Base-by-base conservation (phyloP, 2,329 filamentous ascomycete genomes). In the Fusarium oligoseptatum region DNA sequence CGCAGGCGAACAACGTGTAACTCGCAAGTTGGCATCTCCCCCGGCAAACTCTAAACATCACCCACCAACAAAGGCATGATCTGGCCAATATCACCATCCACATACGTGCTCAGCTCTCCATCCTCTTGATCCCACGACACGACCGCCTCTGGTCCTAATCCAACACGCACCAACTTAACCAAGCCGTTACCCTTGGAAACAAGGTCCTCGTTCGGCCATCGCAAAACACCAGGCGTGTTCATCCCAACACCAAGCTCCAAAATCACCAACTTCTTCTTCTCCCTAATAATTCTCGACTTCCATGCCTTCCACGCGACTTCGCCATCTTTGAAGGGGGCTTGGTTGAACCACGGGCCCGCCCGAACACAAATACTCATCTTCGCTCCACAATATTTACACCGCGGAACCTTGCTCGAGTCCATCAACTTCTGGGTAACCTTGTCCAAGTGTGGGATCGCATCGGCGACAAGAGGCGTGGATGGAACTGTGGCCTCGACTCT, bases 141-240 rank as follows among this genome's bases (percentile, higher is more conserved):
- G n/a, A 75, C 68, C 12, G 72, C 70, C 17, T 78, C 76, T 2
- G 62, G 17, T 0, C 77, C 77, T 6, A 78, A 7, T 1, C 77
- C 76, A 8, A 77, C 20, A 0, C 77, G 67, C 15, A 78, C 58
- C 3, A 78, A 48, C 39, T 67, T 77, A 1, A 78, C 66, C 11
- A 66, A 39, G 1, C 77, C 77, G 1, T 60, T 41, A 0, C 64
- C 61, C 14, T 60, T 41, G 17, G 34, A 64, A 1, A 74, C 70
- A 3, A 78, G n/a, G 57, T 78, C 67, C 24, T 77, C 77, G 9
- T 78, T 76, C 0, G 76, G 77, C 77, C 77, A 79, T 2, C 77
- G 29, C 0, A 77, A 50, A 3, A 78, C 77, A 0, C 77, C 76
- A 0, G 77, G 75, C 0, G 77, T 78, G n/a, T 76, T 78, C 70